Evolutionary conservation across 495 filamentous ascomycete species (phyloP), one percentile per base, ranked within the genome.

Genomic region (Aspergillus wentii): DNA sequence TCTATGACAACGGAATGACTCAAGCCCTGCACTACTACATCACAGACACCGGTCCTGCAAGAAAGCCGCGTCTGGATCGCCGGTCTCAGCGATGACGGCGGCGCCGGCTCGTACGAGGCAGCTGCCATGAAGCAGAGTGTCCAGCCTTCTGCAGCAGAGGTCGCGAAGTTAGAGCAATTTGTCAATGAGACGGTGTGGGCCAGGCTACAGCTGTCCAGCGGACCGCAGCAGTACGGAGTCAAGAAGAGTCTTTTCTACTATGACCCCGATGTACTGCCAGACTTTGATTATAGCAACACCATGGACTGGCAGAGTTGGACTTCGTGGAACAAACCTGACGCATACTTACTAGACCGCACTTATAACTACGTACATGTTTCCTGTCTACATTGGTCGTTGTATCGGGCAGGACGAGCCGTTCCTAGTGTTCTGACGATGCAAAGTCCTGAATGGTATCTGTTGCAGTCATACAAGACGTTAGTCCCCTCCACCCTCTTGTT

Each of bases 341-440:
- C 72, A 0, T 69, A 72, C 41, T 43, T 50, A 5, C 58, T 61
- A 6, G 54, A 70, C 28, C 56, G 74, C 3, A 69, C 69, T 2
- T 78, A 78, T 35, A 57, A 75, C 40, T 78, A 78, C 44, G 63
- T 76, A 11, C 69, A 75, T 43, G 64, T 74, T 0, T 56, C 62
- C 9, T 68, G 62, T 2, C 46, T 62, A 8, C 74, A 74, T 26
- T 78, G 71, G 71, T 55, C 69, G 0, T 43, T 76, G 25, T 76
- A 76, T 35, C 59, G 69, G 3, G 70, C 59, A 11, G 71, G 61
- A 6, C 46, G 71, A 13, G 62, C 56, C 15, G 59, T 65, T 46
- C 64, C 65, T 1, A 46, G 36, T 15, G 30, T 72, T n/a, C 33
- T 64, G 3, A 59, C 50, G 8, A 40, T 38, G 10, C 54, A 63